A percentile compares a stretch with the other conserved stretches of the same genome.
These are phyloP conservation scores for Yarrowia sp. DNA, from an alignment of 805 yeast genomes.

Conservation along the genomic window DNA sequence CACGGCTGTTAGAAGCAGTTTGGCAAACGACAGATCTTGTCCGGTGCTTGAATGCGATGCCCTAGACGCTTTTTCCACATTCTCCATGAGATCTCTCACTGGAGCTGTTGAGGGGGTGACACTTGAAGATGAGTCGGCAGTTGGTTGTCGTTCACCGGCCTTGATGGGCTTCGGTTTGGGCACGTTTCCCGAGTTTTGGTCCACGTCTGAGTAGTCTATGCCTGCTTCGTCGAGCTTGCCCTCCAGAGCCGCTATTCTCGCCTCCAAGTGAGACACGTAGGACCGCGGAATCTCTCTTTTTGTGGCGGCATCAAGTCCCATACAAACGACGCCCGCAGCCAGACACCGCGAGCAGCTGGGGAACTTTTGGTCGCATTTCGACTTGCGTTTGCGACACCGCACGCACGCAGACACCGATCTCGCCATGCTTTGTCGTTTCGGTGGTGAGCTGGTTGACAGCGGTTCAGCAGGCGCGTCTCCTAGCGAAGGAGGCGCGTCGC, in stretches of 20 bases:
- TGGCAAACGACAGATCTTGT: conserved; percentile 68
- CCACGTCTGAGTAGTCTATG: neutral
- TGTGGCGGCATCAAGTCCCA: conserved; percentile 85
- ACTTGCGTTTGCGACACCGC: conserved; percentile 74
- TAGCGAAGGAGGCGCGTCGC: no score
- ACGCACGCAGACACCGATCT: conserved; percentile 84
- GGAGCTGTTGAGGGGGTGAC: neutral
- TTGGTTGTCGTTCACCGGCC: no score
- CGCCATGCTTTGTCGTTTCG: conserved; percentile 51
- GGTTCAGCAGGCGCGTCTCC: no score
- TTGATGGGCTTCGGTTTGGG: neutral
- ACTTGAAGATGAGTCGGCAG: neutral
- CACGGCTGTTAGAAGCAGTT: conserved; percentile 77
- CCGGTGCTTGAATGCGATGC: conserved; percentile 44
- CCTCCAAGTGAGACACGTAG: conserved; percentile 72
- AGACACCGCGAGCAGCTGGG: conserved; percentile 71
- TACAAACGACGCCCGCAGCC: conserved; percentile 74
- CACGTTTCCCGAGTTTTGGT: no score
- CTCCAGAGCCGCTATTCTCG: conserved; percentile 54
- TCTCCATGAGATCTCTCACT: conserved; percentile 41
- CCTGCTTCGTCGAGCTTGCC: conserved; percentile 15
- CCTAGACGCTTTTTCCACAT: conserved; percentile 43
- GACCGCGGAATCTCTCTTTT: conserved; percentile 82
- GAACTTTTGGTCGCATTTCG: conserved; percentile 70
- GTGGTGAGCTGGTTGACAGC: neutral